Percentiles rank a stretch among this genome's conserved stretches.
These are phyloP conservation scores for Poronia punctata DNA, from an alignment of 495 filamentous ascomycete genomes.

Conservation along the genomic window DNA sequence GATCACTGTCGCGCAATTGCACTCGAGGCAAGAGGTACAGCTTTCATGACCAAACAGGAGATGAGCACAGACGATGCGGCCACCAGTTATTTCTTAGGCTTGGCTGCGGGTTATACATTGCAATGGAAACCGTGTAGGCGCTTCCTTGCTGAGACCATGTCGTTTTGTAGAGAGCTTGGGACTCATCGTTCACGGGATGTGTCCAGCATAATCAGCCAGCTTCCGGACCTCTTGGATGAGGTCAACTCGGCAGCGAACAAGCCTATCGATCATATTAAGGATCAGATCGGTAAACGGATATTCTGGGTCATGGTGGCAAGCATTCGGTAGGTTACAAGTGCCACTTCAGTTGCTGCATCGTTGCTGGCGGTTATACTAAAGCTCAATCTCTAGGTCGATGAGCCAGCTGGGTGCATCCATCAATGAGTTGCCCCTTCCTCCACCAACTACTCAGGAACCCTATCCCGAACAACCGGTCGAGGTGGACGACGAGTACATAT, in stretches of 20 bases:
- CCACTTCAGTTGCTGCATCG: background rate
- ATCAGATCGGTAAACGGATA: conserved; percentile 69
- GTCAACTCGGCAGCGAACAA: conserved; percentile 23
- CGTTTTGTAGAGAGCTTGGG: conserved; percentile 61
- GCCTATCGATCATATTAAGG: conserved; percentile 59
- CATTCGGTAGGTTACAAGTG: conserved; percentile 38
- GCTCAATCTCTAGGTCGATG: conserved; percentile 40
- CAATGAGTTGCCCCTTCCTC: conserved; percentile 57
- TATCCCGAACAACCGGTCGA: conserved; percentile 77
- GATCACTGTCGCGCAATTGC: conserved; percentile 68
- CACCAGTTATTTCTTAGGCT: conserved; percentile 74
- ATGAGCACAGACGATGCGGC: conserved; percentile 73
- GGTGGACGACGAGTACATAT: conserved; percentile 73
- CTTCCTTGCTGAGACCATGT: conserved; percentile 68
- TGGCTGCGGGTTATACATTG: conserved; percentile 63
- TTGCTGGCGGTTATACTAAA: conserved; percentile 7
- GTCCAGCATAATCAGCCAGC: background rate
- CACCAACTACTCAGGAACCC: conserved; percentile 61
- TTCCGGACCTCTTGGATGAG: conserved; percentile 5
- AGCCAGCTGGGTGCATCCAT: conserved; percentile 64
- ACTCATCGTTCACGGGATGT: conserved; percentile 12
- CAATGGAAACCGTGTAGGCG: conserved; percentile 58
- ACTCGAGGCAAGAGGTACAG: conserved; percentile 60
- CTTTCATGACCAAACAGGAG: conserved; percentile 57
- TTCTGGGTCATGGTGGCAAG: conserved; percentile 73